Conservation (phyloP, 441 rosid genomes). For the Bruguiera hainesii region DNA sequence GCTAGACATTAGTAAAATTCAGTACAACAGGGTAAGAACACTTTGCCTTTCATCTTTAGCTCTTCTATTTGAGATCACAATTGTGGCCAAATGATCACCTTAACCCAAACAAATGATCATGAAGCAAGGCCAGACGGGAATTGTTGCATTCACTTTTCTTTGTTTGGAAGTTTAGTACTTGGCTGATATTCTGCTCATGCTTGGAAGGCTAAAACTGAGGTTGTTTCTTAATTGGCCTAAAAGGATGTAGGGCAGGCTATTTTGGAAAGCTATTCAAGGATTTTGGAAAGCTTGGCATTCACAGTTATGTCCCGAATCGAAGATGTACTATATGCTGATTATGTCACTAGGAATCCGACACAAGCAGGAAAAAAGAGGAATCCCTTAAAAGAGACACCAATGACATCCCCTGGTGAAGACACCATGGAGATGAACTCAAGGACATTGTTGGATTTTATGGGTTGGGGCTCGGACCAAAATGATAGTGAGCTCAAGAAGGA, state of each 20-base stretch:
- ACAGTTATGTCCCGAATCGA: slow-evolving; percentile 79
- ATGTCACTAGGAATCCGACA: slow-evolving; percentile 48
- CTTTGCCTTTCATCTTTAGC: not conserved
- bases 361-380: slow-evolving; percentile 36
- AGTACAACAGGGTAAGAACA: slow-evolving; percentile 60
- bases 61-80: not conserved
- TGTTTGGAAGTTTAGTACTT: no score
- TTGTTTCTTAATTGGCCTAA: slow-evolving; percentile 5
- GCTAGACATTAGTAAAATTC: slow-evolving; percentile 92
- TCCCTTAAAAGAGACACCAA: slow-evolving; percentile 20
- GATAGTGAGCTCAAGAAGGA: slow-evolving; percentile 40
- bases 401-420: slow-evolving; percentile 20
- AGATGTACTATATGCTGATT: slow-evolving; percentile 80
- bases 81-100: not conserved
- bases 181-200: not conserved
- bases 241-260: slow-evolving; percentile 95
- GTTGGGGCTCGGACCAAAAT: slow-evolving; percentile 56
- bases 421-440: slow-evolving; percentile 29
- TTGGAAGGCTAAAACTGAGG: slow-evolving; percentile 2
- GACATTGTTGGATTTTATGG: slow-evolving; percentile 83
- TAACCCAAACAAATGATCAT: not conserved
- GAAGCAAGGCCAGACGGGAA: not conserved
- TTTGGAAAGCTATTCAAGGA: slow-evolving; percentile 90
- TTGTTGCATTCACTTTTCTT: no score
- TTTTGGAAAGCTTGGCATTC: slow-evolving; percentile 88